These are phyloP conservation scores for Fomitopsis serialis DNA, from an alignment of 768 basidiomycete genomes.

Conservation along the genomic window DNA sequence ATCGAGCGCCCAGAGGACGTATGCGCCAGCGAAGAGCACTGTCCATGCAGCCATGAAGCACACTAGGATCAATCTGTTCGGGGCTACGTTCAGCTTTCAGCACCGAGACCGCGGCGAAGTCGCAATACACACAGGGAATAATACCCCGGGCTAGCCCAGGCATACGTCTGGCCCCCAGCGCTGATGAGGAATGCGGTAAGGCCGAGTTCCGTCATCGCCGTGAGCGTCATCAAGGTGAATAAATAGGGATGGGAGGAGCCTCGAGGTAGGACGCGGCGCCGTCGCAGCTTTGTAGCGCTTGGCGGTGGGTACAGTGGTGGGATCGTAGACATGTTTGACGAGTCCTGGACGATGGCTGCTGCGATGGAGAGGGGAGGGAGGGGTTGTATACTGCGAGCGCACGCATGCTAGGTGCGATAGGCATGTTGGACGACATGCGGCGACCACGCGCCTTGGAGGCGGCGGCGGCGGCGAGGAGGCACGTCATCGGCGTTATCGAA, in stretches of 20 bases:
- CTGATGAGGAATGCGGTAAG: slow-evolving; percentile 71
- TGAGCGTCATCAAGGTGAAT: slow-evolving; percentile 53
- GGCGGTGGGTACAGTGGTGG: slow-evolving; percentile 9
- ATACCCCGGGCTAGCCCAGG: slow-evolving; percentile 59
- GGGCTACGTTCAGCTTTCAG: neutral
- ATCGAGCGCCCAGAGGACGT: slow-evolving; percentile 66
- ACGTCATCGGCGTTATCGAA: no score
- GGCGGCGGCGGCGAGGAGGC: neutral
- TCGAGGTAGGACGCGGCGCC: slow-evolving; percentile 7
- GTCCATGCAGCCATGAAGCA: slow-evolving; percentile 49
- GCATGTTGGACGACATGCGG: slow-evolving; percentile 13
- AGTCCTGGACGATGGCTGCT: neutral
- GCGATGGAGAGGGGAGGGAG: neutral
- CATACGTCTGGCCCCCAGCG: slow-evolving; percentile 55
- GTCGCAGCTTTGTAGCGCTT: slow-evolving; percentile 9
- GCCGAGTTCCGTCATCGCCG: slow-evolving; percentile 67
- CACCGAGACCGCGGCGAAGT: neutral
- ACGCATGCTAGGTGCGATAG: slow-evolving; percentile 9
- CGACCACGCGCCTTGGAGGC: slow-evolving; percentile 5
- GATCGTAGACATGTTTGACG: neutral
- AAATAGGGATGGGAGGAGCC: slow-evolving; percentile 27
- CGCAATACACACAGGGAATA: slow-evolving; percentile 50
- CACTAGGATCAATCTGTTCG: slow-evolving; percentile 25
- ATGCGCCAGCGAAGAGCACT: slow-evolving; percentile 61
- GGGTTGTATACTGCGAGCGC: slow-evolving; percentile 2